Evolutionary conservation across 1,284 basidiomycete genomes (phyloP).

Genomic region (Stygiomarasmius scandens): DNA sequence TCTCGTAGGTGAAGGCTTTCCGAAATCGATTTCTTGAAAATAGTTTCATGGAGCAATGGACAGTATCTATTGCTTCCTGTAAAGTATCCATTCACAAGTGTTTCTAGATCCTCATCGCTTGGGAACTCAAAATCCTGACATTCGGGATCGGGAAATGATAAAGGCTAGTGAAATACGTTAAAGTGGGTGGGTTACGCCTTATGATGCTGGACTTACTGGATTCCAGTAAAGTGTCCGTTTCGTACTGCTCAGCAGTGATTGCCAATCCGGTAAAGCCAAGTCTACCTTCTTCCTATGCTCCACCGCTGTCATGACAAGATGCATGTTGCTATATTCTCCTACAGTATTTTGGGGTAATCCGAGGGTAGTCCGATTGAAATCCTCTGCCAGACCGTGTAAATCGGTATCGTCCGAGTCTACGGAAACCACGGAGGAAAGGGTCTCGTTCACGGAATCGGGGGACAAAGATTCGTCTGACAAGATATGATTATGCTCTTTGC

Average conservation of each 20-base stretch:
- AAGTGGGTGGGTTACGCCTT: no score
- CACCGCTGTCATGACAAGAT: background rate
- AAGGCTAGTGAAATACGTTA: no score
- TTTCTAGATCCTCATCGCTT: background rate
- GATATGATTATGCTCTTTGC: background rate
- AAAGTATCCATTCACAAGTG: constrained; percentile 2
- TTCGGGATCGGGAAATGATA: no score
- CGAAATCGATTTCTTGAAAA: background rate
- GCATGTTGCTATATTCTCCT: background rate
- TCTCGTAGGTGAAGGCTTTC: background rate
- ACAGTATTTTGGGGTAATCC: background rate
- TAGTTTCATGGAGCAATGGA: constrained; percentile 1
- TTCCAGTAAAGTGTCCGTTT: constrained; percentile 1
- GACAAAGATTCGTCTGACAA: background rate
- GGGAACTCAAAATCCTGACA: background rate
- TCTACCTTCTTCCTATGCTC: background rate
- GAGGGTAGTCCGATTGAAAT: background rate
- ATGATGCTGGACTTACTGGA: background rate
- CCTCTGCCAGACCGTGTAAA: background rate
- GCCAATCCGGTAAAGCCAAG: background rate
- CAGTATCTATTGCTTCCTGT: constrained; percentile 17
- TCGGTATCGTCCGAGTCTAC: no score
- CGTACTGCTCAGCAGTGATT: background rate
- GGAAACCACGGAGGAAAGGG: background rate
- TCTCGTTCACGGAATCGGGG: background rate